phyloP scores from a whole-genome alignment of 108 stramenopile species.

The Aurantiochytrium sp. region DNA sequence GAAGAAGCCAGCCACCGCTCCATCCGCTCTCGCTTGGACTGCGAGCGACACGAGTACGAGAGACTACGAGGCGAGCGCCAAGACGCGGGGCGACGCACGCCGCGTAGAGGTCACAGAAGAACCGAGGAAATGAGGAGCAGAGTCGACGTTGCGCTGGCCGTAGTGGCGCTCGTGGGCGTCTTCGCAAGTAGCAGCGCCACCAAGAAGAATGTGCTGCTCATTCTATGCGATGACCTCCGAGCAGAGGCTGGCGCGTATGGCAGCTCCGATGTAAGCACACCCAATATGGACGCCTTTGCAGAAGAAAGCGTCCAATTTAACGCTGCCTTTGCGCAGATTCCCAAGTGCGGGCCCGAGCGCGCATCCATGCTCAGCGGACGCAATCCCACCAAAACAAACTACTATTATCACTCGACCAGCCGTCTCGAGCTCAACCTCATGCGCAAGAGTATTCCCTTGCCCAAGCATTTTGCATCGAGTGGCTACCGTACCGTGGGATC shows the following conservation, averaged over 20 bases:
- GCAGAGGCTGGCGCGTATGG: neutral
- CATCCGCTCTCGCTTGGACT: too few species aligned
- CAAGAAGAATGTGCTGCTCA: neutral
- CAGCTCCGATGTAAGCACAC: neutral
- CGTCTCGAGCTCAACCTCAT: neutral
- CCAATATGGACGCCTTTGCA: conserved; percentile 1
- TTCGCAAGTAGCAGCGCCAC: too few species aligned
- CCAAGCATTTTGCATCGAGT: neutral
- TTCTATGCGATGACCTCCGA: neutral
- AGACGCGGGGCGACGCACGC: too few species aligned
- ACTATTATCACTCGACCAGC: neutral
- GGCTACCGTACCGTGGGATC: neutral
- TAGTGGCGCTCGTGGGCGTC: too few species aligned
- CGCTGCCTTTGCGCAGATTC: neutral
- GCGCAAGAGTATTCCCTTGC: neutral
- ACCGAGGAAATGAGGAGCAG: too few species aligned
- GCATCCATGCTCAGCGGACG: neutral
- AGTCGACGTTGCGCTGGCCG: too few species aligned
- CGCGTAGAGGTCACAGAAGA: too few species aligned
- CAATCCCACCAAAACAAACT: neutral
- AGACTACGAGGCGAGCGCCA: too few species aligned
- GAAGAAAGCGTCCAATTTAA: neutral
- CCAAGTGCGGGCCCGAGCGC: conserved; percentile 4
- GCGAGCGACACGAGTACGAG: too few species aligned
- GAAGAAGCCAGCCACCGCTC: too few species aligned